Percentiles rank a stretch among this genome's conserved stretches.
Conservation (phyloP, 2,329 filamentous ascomycete species). For the Cordyceps cicadae region DNA sequence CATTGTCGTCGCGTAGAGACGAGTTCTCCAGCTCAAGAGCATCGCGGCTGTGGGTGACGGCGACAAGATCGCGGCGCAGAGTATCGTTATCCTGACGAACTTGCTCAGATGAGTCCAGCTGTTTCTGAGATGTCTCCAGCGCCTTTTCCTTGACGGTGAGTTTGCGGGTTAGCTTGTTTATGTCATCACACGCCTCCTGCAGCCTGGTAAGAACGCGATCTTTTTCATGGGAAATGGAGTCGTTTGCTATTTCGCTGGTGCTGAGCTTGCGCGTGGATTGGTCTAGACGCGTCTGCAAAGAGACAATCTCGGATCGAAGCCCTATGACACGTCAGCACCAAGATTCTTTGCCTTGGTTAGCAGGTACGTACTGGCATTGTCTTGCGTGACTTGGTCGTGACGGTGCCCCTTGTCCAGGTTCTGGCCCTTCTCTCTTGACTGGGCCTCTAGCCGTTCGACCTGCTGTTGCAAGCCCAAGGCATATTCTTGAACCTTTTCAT, state of each 20-base stretch:
- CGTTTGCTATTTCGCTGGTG: constrained; percentile 54
- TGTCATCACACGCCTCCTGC: constrained; percentile 51
- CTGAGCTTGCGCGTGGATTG: constrained; percentile 54
- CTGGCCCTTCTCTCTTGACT: constrained; percentile 34
- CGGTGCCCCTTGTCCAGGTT: constrained; percentile 9
- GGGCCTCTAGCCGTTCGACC: constrained; percentile 40
- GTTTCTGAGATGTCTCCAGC: constrained; percentile 33
- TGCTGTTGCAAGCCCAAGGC: constrained; percentile 45
- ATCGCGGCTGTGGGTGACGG: constrained; percentile 30
- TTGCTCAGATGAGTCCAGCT: constrained; percentile 33
- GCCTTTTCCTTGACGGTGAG: constrained; percentile 34
- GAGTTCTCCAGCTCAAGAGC: constrained; percentile 33
- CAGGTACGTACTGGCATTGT: constrained; percentile 3
- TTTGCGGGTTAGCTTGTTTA: constrained; percentile 40
- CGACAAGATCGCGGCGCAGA: constrained; percentile 33
- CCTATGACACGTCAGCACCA: constrained; percentile 28
- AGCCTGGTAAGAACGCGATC: constrained; percentile 57
- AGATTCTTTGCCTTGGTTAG: neutral
- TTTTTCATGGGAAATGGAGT: constrained; percentile 54
- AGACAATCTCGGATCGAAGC: constrained; percentile 50
- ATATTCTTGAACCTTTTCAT: constrained; percentile 47
- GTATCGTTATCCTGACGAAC: constrained; percentile 30
- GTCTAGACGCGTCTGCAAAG: constrained; percentile 53
- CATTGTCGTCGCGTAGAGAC: constrained; percentile 33
- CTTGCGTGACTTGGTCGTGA: neutral